Evolutionary conservation across 2,329 filamentous ascomycete species (phyloP), one percentile per base, ranked within the genome.

Genomic region (Phyllachora maydis): DNA sequence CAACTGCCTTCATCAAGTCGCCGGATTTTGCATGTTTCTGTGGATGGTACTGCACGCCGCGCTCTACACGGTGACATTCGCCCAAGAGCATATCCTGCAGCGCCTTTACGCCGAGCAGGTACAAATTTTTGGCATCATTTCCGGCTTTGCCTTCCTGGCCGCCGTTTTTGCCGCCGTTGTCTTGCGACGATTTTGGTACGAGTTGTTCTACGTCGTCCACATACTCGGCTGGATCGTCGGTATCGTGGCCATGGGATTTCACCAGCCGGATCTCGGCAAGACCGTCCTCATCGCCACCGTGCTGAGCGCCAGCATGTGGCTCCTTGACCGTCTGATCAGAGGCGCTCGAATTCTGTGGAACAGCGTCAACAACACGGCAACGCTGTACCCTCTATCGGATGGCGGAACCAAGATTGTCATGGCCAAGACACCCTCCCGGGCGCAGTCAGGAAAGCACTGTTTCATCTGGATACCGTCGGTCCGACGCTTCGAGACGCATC

Each of bases 391-490:
- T 4, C 50, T 70, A 4, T 46, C 59, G 5, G 44, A 59, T 25
- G 56, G 59, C 4, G 62, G 53, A 23, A 66, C 61, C 11, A 56
- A 60, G 18, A 51, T 69, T n/a, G 48, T 54, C 0, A 42, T 70
- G 16, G 43, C 50, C 23, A 60, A 62, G 38, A 50, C 54, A 3
- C 54, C 56, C 1, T 29, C 49, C 1, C 41, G 45, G 3, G 55
- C 56, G 1, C 39, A 45, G 2, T 53, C 66, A 0, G 67, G 65
- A 2, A 60, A 62, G 30, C 68, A 75, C 36, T 65, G 62, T 33
- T 72, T 69, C 35, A 41, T 74, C 15, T 73, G 65, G 64, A 55
- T 73, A 5, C 69, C 68, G 0, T 45, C 45, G 4, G 52, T 73
- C 22, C 56, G 66, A 7, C 32, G 47, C 2, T 45, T 59, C 11